These are phyloP conservation scores for Trichoderma pleuroti DNA, from an alignment of 2,329 filamentous ascomycete genomes.

Conservation along the genomic window DNA sequence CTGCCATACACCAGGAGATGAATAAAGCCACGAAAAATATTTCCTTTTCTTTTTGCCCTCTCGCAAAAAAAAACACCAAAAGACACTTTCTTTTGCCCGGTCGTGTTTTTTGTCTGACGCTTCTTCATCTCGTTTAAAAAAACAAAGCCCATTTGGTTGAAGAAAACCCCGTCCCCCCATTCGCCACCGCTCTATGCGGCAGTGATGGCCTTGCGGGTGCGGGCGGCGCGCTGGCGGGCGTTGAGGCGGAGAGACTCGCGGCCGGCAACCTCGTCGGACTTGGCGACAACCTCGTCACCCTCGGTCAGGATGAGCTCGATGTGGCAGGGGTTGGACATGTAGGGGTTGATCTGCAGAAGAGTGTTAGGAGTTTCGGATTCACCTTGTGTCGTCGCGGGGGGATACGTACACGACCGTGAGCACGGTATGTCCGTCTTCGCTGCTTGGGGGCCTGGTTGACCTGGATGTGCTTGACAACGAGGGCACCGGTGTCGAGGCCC, in stretches of 20 bases:
- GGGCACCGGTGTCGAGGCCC: constrained; percentile 94
- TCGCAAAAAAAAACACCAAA: constrained; percentile 18
- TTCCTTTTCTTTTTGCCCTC: constrained; percentile 20
- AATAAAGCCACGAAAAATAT: constrained; percentile 36
- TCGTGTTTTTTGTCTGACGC: background rate
- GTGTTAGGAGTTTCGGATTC: constrained; percentile 27
- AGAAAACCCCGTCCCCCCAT: background rate
- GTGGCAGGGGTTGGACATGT: constrained; percentile 99
- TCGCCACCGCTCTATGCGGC: constrained; percentile 49
- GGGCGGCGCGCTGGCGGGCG: constrained; percentile 86
- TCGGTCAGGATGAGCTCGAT: constrained; percentile 99
- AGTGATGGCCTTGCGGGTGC: constrained; percentile 61
- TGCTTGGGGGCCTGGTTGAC: constrained; percentile 99
- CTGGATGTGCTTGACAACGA: constrained; percentile 99
- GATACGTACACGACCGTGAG: constrained; percentile 94
- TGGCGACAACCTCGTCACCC: constrained; percentile 92
- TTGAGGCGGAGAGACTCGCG: constrained; percentile 67
- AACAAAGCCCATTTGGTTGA: constrained; percentile 6
- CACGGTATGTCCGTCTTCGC: constrained; percentile 98
- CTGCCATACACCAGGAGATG: constrained; percentile 39
- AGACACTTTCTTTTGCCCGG: background rate
- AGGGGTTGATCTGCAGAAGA: constrained; percentile 87
- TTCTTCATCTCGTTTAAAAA: background rate
- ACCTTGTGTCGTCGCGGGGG: background rate
- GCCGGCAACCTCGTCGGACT: constrained; percentile 77